Conservation (phyloP, 2,329 filamentous ascomycete species). For the Sordariomycetes sp. region DNA sequence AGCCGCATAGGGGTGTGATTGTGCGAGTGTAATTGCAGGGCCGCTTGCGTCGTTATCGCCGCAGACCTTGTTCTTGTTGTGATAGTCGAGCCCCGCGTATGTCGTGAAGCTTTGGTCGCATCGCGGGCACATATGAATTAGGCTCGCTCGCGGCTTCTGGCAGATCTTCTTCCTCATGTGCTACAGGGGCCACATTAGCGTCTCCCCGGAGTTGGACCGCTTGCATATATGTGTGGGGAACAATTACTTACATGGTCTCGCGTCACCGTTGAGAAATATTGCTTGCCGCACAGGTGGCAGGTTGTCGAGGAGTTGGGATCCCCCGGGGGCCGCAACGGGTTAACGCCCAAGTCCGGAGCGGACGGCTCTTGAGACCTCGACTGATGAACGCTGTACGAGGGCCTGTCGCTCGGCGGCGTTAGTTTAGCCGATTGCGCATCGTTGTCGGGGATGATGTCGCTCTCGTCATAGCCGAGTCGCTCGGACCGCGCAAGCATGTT, state of each 20-base stretch:
- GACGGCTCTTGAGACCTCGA: background rate
- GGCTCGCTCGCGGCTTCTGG: slow-evolving; percentile 6
- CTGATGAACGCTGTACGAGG: background rate
- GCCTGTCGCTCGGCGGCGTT: background rate
- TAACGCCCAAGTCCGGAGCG: background rate
- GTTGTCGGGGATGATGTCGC: slow-evolving; percentile 31
- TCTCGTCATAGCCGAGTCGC: slow-evolving; percentile 39
- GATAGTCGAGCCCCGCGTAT: slow-evolving; percentile 27
- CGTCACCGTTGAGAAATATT: slow-evolving; percentile 6
- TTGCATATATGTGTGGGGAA: no score
- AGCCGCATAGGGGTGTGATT: no score
- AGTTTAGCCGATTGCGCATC: background rate
- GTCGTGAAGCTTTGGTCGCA: slow-evolving; percentile 31
- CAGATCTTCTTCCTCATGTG: slow-evolving; percentile 22
- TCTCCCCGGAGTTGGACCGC: background rate
- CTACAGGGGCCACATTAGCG: slow-evolving; percentile 9
- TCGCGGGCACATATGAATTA: slow-evolving; percentile 24
- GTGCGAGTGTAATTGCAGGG: background rate
- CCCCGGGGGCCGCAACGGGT: background rate
- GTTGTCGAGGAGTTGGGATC: background rate
- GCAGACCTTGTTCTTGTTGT: slow-evolving; percentile 29
- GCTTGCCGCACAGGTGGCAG: slow-evolving; percentile 9
- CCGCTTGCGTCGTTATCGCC: slow-evolving; percentile 15
- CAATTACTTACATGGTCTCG: slow-evolving; percentile 7
- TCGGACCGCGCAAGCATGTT: slow-evolving; percentile 43